phyloP scores from a whole-genome alignment of 306 rosid species.

The Lotus japonicus region DNA sequence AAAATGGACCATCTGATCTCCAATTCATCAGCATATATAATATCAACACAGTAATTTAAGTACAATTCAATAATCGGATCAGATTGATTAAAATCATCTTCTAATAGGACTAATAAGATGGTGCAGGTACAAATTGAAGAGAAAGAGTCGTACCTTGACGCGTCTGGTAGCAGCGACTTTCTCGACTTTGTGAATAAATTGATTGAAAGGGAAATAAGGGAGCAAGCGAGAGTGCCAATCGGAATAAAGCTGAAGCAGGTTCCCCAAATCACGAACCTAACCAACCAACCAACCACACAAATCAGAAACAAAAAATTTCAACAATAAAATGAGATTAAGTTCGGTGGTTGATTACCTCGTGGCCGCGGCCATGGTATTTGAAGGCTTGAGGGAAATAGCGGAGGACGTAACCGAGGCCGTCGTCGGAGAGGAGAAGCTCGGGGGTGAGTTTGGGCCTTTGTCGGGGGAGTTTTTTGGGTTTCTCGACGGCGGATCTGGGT shows the following conservation, averaged over 20 bases:
- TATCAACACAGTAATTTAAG: background rate
- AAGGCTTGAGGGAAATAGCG: slow-evolving; percentile 83
- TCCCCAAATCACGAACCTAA: slow-evolving; percentile 80
- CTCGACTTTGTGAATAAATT: slow-evolving; percentile 77
- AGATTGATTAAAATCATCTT: background rate
- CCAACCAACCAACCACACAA: background rate
- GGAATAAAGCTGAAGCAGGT: slow-evolving; percentile 54
- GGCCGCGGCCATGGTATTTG: slow-evolving; percentile 81
- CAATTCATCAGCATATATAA: background rate
- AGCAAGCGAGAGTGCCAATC: slow-evolving; percentile 89
- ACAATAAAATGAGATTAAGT: too few species aligned
- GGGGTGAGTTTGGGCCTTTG: slow-evolving; percentile 82
- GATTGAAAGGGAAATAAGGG: slow-evolving; percentile 75
- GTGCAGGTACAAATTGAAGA: background rate
- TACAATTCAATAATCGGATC: background rate
- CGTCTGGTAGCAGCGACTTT: slow-evolving; percentile 75
- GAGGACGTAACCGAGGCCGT: slow-evolving; percentile 90
- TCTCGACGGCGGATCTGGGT: slow-evolving; percentile 25
- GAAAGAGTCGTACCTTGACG: slow-evolving; percentile 48
- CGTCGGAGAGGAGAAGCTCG: slow-evolving; percentile 73
- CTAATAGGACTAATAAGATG: background rate
- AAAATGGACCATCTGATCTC: background rate
- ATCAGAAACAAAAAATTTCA: too few species aligned
- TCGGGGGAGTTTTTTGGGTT: slow-evolving; percentile 59
- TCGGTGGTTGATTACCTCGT: slow-evolving; percentile 45